Base-by-base conservation (phyloP, 1,284 basidiomycete genomes). In the Cutaneotrichosporon sp. region DNA sequence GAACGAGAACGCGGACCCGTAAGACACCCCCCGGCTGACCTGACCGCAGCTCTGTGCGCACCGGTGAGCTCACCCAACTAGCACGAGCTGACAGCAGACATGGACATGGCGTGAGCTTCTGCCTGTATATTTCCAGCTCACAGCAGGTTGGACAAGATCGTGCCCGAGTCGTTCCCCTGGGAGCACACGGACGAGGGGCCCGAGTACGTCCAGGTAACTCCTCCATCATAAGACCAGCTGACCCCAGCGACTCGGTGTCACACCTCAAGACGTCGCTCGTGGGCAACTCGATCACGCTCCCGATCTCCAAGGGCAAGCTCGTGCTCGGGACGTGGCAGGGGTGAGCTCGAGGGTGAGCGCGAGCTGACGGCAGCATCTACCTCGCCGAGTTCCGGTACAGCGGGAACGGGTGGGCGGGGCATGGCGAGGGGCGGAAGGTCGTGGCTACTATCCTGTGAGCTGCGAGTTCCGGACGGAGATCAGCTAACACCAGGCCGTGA, bases 321-420 rank as follows among this genome's bases (percentile, higher is more conserved):
- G 91, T 90, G 68, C 81, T 95, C 43, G 94, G 92, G 5, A 95
- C 91, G 20, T 97, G 92, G 93, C 93, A 95, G 84, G 91, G 72
- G 55, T 56, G 18, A 9, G 54, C 29, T 55, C 11, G 11, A 11
- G 22, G 22, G 9, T 4, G 13, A 10, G 5, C 25, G 4, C 13
- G 4, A 11, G 45, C 55, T 49, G 31, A 57, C 20, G n/a, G 31
- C 55, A 57, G 55, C 16, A 73, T 77, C 59, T 77, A 76, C 59
- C 70, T 75, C 13, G 70, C 70, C 18, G 73, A 77, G 62, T 75
- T 67, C 43, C 61, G 76, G 33, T 70, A 75, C 59, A 69, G 65
- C n/a, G 76, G 76, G 25, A 65, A 65, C 29, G 76, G 76, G 2
- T 78, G 74, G 74, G 76, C 71, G 13, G 72, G 74, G 6, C 52